Percentiles rank a stretch among this genome's conserved stretches.
These are phyloP conservation scores for Ambrosia hybrid DNA, from an alignment of 140 eudicot genomes.

Conservation along the genomic window DNA sequence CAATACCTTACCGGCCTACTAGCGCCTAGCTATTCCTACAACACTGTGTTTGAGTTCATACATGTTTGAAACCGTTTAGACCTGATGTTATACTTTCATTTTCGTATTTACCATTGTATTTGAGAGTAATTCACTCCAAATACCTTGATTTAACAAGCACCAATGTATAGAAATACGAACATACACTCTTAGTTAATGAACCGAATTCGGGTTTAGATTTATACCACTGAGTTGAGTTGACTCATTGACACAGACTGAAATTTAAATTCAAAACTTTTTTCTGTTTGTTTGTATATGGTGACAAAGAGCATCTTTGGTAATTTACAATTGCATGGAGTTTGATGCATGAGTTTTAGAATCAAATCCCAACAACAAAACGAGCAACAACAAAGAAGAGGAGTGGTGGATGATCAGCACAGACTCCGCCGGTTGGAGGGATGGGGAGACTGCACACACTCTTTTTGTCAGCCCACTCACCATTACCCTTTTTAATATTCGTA, in stretches of 20 bases:
- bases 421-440: slow-evolving; percentile 18
- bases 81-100: not conserved
- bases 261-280: not conserved
- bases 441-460: not conserved
- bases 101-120: not conserved
- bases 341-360: slow-evolving; percentile 15
- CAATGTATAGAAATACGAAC: too few relatives aligned
- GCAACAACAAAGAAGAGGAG: not conserved
- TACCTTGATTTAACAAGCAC: not conserved
- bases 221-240: slow-evolving; percentile 1
- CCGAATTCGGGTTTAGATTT: not conserved
- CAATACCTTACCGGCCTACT: too few relatives aligned
- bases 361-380: not conserved
- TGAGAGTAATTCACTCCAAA: not conserved
- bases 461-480: not conserved
- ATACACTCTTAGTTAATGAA: not conserved
- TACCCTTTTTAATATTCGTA: not conserved
- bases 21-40: too few relatives aligned
- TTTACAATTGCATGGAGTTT: slow-evolving; percentile 1
- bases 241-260: not conserved
- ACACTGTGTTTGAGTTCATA: too few relatives aligned
- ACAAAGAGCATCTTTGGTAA: slow-evolving; percentile 8
- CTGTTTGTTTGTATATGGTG: not conserved
- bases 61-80: too few relatives aligned
- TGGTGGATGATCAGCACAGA: slow-evolving; percentile 12